These are phyloP conservation scores for Torrubiellomyces zombiae DNA, from an alignment of 2,329 filamentous ascomycete genomes.

Conservation along the genomic window DNA sequence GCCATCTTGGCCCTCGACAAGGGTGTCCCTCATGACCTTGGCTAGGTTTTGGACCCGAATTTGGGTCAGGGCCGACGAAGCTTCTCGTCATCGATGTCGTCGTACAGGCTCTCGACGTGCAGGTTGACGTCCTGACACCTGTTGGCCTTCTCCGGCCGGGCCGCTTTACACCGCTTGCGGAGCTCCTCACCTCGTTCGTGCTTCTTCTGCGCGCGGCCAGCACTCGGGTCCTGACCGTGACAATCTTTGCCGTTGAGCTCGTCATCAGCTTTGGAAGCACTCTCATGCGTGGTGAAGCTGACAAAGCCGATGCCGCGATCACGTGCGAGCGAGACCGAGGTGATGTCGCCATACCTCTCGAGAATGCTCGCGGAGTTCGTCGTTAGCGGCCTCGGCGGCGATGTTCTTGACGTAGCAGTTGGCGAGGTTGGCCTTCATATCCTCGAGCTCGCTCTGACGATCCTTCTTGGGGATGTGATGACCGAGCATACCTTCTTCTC, in stretches of 20 bases:
- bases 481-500: conserved; percentile 99
- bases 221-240: conserved; percentile 87
- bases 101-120: conserved; percentile 97
- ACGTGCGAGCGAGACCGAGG: conserved; percentile 83
- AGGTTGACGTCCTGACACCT: conserved; percentile 99
- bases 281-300: conserved; percentile 86
- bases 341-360: conserved; percentile 82
- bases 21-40: conserved; percentile 92
- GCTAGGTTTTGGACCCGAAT: conserved; percentile 90
- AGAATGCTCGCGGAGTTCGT: conserved; percentile 91
- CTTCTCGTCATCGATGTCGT: conserved; percentile 95
- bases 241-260: conserved; percentile 84
- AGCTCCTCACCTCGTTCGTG: conserved; percentile 98
- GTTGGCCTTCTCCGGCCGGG: conserved; percentile 91
- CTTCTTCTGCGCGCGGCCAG: conserved; percentile 98
- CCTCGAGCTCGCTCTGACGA: conserved; percentile 99
- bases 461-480: conserved; percentile 99
- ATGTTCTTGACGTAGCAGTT: conserved; percentile 99
- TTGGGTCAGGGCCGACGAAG: conserved; percentile 81
- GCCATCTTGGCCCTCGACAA: conserved; percentile 35
- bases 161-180: conserved; percentile 95
- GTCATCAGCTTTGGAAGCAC: conserved; percentile 70
- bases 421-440: conserved; percentile 99
- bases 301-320: conserved; percentile 88
- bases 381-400: conserved; percentile 64